phyloP scores from a whole-genome alignment of 108 stramenopile species.

The Cylindrotheca fusiformis region DNA sequence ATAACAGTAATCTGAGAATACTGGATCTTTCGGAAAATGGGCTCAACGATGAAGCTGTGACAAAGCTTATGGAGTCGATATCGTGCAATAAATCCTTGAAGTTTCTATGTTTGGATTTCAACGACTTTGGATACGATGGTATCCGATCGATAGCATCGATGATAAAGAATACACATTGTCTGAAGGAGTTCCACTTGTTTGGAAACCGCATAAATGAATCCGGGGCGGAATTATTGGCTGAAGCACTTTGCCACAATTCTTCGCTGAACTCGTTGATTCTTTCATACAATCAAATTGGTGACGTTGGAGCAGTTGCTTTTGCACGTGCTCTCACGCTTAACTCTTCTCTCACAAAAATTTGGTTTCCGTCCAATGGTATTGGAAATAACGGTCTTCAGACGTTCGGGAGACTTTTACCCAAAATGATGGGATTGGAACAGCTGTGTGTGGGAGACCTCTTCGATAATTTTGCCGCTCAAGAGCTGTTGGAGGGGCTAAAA shows the following conservation, averaged over 20 bases:
- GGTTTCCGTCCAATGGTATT: conserved; percentile 28
- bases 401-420: conserved; percentile 20
- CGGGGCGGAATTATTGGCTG: conserved; percentile 25
- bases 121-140: conserved; percentile 22
- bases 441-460: conserved; percentile 27
- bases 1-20: conserved; percentile 13
- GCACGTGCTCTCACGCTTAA: conserved; percentile 32
- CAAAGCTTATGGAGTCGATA: conserved; percentile 10
- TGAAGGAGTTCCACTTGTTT: conserved; percentile 34
- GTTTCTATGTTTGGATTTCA: conserved; percentile 36
- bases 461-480: conserved; percentile 21
- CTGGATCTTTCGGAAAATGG: conserved; percentile 25
- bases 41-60: conserved; percentile 12
- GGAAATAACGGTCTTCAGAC: conserved; percentile 21
- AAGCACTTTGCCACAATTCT: conserved; percentile 22
- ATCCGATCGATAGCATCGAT: conserved; percentile 14
- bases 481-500: conserved; percentile 15
- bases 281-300: conserved; percentile 35
- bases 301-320: conserved; percentile 29
- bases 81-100: conserved; percentile 12
- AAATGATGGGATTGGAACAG: conserved; percentile 31
- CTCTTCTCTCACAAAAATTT: conserved; percentile 26
- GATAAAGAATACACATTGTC: conserved; percentile 7
- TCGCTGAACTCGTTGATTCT: conserved; percentile 23
- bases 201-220: conserved; percentile 27